Base-by-base conservation (phyloP, 1,284 basidiomycete genomes). In the Tetrapyrgos nigripes region DNA sequence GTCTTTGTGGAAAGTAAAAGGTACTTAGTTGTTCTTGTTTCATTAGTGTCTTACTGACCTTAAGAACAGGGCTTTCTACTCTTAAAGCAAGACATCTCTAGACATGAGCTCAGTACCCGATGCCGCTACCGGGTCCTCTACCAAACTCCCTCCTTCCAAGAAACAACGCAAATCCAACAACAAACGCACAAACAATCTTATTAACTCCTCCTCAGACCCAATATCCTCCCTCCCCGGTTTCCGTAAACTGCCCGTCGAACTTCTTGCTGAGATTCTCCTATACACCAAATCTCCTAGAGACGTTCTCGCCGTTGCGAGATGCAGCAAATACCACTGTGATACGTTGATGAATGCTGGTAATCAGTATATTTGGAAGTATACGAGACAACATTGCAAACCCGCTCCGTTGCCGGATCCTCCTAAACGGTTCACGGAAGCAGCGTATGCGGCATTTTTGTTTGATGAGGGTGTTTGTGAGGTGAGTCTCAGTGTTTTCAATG, bases 361-460 rank as follows among this genome's bases (percentile, higher is more conserved):
- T 1, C 62, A 64, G 2, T 82, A 72, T 64, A 84, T 88, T 43
- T 88, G 86, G 86, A 76, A 75, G 48, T 62, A 70, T 5, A 76
- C 77, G 9, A 76, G 86, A n/a, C 64, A 68, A 28, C 64, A 67
- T 14, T 77, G 70, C 58, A 29, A 57, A 8, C 71, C 73, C 1
- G 60, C 55, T 1, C 69, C 73, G 17, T 71, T 85, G 23, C 85
- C 84, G 1, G 79, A 83, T 44, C 83, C 81, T 0, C 63, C 33
- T 13, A 23, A 31, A 29, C 68, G 70, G n/a, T 73, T 78, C 40
- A 75, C 72, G 2, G 82, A 83, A 60, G 59, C 74, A 3, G 68
- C 74, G 1, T 89, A 84, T 67, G 86, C 84, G 17, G 82, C 87
- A 0, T 83, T 88, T 58, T 62, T 90, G 31, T 91, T 87, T 59